phyloP scores from a whole-genome alignment of 805 yeast species.

The Candida vaughaniae region DNA sequence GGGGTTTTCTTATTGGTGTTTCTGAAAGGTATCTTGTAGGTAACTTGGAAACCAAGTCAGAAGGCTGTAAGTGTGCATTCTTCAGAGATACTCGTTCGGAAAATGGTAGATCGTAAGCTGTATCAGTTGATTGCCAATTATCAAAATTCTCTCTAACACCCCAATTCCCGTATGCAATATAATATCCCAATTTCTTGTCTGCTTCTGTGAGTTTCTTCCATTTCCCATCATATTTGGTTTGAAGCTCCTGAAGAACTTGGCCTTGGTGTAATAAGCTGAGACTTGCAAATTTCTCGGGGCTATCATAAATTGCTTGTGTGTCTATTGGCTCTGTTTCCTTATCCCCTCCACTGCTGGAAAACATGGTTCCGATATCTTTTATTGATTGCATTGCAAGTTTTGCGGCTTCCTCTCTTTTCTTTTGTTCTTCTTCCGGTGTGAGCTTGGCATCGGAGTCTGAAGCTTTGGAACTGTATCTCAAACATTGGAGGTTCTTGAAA shows the following conservation, averaged over 20 bases:
- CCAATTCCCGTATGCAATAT: constrained; percentile 66
- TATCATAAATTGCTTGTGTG: constrained; percentile 38
- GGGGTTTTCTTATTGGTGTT: constrained; percentile 43
- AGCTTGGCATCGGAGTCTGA: constrained; percentile 1
- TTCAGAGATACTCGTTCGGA: constrained; percentile 13
- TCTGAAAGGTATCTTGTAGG: constrained; percentile 42
- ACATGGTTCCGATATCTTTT: constrained; percentile 39
- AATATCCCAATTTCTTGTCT: constrained; percentile 57
- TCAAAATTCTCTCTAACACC: constrained; percentile 64
- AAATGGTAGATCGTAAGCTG: constrained; percentile 64
- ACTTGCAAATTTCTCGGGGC: constrained; percentile 33
- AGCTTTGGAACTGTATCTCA: not conserved
- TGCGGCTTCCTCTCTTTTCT: constrained; percentile 32
- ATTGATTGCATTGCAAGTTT: constrained; percentile 38
- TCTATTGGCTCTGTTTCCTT: constrained; percentile 49
- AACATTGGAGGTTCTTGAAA: too few relatives aligned
- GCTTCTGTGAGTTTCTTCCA: constrained; percentile 54
- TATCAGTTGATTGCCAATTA: constrained; percentile 37
- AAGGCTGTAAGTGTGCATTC: constrained; percentile 24
- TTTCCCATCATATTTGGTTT: constrained; percentile 46
- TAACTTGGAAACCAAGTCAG: constrained; percentile 29
- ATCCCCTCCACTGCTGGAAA: constrained; percentile 32
- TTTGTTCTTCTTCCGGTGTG: constrained; percentile 15
- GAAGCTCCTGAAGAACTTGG: constrained; percentile 53
- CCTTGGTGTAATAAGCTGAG: constrained; percentile 53